Percentiles rank a stretch among this genome's conserved stretches.
phyloP scores from a whole-genome alignment of 495 filamentous ascomycete genomes.

The Cercophora newfieldiana region DNA sequence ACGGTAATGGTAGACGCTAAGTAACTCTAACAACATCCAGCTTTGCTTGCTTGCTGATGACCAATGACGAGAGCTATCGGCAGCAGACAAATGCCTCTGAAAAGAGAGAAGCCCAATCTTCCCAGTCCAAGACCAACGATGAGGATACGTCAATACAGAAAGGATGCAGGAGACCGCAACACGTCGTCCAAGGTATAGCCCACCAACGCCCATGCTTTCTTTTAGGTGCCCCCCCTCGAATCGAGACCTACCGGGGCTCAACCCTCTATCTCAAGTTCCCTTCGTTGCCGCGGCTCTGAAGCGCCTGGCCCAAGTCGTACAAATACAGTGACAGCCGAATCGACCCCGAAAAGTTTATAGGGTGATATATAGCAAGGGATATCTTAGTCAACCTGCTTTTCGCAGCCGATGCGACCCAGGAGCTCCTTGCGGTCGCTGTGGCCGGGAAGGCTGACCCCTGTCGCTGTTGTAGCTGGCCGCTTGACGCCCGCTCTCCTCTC shows the following conservation, averaged over 20 bases:
- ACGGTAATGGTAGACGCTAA: background rate
- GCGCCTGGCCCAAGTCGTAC: background rate
- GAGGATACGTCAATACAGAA: background rate
- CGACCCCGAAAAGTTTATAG: background rate
- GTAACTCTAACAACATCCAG: background rate
- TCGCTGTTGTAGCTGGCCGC: constrained; percentile 45
- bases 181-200: background rate
- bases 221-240: background rate
- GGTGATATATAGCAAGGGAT: background rate
- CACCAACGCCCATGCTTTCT: constrained; percentile 6
- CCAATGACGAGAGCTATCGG: background rate
- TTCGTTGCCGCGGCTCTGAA: background rate
- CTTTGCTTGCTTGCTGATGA: background rate
- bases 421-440: constrained; percentile 74
- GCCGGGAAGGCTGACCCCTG: constrained; percentile 62
- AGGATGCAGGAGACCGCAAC: background rate
- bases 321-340: background rate
- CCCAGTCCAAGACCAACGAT: background rate
- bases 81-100: background rate
- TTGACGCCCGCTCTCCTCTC: constrained; percentile 46
- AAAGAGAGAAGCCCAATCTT: background rate
- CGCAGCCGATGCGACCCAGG: constrained; percentile 71
- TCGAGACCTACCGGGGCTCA: background rate
- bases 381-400: constrained; percentile 59
- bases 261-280: background rate